Evolutionary conservation across 306 rosid genomes (phyloP).

Genomic region (Chamaecrista fasciculata): DNA sequence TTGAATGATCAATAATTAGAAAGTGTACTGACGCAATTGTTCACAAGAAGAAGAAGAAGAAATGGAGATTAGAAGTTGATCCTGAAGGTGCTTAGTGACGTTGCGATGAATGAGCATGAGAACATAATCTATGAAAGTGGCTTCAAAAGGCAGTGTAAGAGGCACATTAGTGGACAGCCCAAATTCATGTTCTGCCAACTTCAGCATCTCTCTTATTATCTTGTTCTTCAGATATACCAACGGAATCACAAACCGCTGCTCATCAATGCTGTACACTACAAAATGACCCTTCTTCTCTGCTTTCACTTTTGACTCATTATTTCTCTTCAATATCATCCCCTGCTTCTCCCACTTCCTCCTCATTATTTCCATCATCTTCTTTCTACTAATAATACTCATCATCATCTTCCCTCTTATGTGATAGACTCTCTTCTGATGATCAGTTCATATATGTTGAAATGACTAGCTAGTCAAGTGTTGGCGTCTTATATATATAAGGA

Average conservation of each 20-base stretch:
- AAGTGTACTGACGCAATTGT: neutral
- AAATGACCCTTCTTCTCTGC: constrained; percentile 41
- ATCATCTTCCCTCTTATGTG: neutral
- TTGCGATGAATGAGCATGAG: constrained; percentile 1
- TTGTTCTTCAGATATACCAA: constrained; percentile 27
- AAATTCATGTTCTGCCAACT: constrained; percentile 40
- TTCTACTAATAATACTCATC: constrained; percentile 11
- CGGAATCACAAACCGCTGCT: constrained; percentile 31
- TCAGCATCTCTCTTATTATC: constrained; percentile 32
- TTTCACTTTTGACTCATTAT: too few species aligned
- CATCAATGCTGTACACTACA: constrained; percentile 31
- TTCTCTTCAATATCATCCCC: neutral
- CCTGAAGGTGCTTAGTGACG: constrained; percentile 23
- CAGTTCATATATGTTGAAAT: neutral
- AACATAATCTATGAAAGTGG: neutral
- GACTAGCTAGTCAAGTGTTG: neutral
- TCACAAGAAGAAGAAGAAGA: neutral
- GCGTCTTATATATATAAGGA: constrained; percentile 1
- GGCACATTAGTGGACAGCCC: constrained; percentile 26
- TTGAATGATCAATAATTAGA: too few species aligned
- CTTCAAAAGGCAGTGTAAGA: constrained; percentile 34
- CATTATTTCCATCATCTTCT: constrained; percentile 29
- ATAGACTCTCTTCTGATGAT: neutral
- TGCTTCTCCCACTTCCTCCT: constrained; percentile 31
- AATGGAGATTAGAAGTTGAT: constrained; percentile 20